Evolutionary conservation across 2,329 filamentous ascomycete genomes (phyloP).

Genomic region (Talaromyces pinophilus): DNA sequence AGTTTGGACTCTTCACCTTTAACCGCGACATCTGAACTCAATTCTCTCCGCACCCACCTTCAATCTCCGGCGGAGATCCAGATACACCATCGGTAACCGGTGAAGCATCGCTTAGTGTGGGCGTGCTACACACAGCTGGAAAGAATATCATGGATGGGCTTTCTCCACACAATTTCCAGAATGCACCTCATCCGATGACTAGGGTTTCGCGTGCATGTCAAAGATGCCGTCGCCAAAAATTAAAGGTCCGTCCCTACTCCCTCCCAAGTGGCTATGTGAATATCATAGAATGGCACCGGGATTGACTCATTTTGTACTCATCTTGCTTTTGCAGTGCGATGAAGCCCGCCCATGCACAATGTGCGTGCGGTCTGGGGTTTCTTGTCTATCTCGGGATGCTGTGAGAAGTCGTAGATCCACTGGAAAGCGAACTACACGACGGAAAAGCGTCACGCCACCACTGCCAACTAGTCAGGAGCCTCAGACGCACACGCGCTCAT

Average conservation of each 20-base stretch:
- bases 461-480: not conserved
- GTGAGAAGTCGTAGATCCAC: not conserved
- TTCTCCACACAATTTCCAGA: not conserved
- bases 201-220: slow-evolving; percentile 1
- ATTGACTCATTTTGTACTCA: not conserved
- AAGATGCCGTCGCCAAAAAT: not conserved
- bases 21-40: not conserved
- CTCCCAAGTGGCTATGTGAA: not conserved
- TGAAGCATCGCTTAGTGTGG: not conserved
- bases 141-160: not conserved
- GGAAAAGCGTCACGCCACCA: not conserved
- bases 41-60: not conserved
- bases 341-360: slow-evolving; percentile 2
- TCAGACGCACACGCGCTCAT: not conserved
- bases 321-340: not conserved
- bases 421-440: not conserved
- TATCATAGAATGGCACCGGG: not conserved
- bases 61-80: not conserved
- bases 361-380: not conserved
- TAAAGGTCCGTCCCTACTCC: not conserved
- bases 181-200: not conserved
- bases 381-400: not conserved
- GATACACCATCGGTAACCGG: not conserved
- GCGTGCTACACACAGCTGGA: not conserved
- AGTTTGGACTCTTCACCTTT: not conserved